A percentile compares a stretch with the other conserved stretches of the same genome.
Conservation (phyloP, 2,329 filamentous ascomycete species). For the Fusarium lateritium region DNA sequence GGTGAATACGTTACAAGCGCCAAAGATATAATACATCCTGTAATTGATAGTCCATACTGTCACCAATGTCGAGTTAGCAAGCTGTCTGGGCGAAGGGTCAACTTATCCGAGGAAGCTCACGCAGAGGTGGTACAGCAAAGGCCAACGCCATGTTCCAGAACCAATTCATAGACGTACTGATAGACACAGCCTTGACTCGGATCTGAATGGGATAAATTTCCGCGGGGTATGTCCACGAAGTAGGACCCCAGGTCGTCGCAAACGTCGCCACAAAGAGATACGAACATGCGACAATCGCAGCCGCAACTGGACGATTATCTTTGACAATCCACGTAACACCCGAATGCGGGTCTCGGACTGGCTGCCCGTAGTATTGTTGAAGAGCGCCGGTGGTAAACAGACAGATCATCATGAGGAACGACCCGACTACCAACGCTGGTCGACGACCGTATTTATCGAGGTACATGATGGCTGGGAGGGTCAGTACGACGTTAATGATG, state of each 20-base stretch:
- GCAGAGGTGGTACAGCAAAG: slow-evolving; percentile 63
- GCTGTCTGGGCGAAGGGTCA: neutral
- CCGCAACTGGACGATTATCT: slow-evolving; percentile 67
- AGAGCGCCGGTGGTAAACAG: slow-evolving; percentile 74
- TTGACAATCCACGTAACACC: slow-evolving; percentile 72
- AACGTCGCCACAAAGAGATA: slow-evolving; percentile 71
- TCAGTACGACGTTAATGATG: slow-evolving; percentile 73
- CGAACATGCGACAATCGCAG: slow-evolving; percentile 73
- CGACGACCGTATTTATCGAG: slow-evolving; percentile 73
- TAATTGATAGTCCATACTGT: slow-evolving; percentile 67
- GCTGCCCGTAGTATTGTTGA: slow-evolving; percentile 71
- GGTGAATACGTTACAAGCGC: slow-evolving; percentile 60
- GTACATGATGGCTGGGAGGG: slow-evolving; percentile 72
- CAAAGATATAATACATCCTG: slow-evolving; percentile 82
- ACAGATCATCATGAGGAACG: slow-evolving; percentile 72
- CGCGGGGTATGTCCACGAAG: slow-evolving; percentile 64
- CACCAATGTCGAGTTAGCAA: slow-evolving; percentile 5
- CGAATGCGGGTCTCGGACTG: slow-evolving; percentile 57
- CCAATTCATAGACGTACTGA: slow-evolving; percentile 58
- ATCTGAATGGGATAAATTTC: slow-evolving; percentile 62
- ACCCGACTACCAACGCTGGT: slow-evolving; percentile 67
- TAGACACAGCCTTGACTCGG: slow-evolving; percentile 61
- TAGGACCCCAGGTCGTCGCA: slow-evolving; percentile 60
- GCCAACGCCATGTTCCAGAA: slow-evolving; percentile 54
- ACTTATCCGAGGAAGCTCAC: slow-evolving; percentile 49